These are phyloP conservation scores for Cystobasidiaceae sp. DNA, from an alignment of 1,284 basidiomycete species.

Conservation along the genomic window DNA sequence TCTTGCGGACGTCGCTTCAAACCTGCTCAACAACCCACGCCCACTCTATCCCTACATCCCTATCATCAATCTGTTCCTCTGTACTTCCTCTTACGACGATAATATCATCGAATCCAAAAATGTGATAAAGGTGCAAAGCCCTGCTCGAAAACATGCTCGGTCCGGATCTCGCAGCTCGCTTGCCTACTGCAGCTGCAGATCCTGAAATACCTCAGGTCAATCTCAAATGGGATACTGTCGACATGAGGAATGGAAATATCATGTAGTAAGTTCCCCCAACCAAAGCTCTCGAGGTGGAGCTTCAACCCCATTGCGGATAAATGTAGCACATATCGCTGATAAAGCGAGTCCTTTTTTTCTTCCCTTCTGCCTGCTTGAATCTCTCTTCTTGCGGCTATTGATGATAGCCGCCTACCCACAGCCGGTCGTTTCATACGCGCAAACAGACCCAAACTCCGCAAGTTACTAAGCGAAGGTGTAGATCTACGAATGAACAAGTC, in stretches of 20 bases:
- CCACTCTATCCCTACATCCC: no score
- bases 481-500: slow-evolving; percentile 3
- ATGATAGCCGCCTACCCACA: slow-evolving; percentile 24
- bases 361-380: neutral
- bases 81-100: no score
- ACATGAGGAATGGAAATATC: slow-evolving; percentile 16
- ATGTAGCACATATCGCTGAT: no score
- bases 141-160: slow-evolving; percentile 26
- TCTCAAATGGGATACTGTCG: slow-evolving; percentile 28
- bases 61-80: no score
- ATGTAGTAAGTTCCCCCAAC: slow-evolving; percentile 15
- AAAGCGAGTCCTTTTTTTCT: neutral
- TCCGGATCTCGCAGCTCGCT: slow-evolving; percentile 8
- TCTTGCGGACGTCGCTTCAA: no score
- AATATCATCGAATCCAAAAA: neutral
- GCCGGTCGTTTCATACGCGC: slow-evolving; percentile 11
- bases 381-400: neutral
- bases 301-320: neutral
- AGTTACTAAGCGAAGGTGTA: neutral
- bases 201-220: slow-evolving; percentile 12
- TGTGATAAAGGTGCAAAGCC: slow-evolving; percentile 7
- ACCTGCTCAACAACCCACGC: neutral
- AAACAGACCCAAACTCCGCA: slow-evolving; percentile 13
- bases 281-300: neutral
- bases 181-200: slow-evolving; percentile 14